Evolutionary conservation across 441 rosid genomes (phyloP).

Genomic region (Geranium incanum): DNA sequence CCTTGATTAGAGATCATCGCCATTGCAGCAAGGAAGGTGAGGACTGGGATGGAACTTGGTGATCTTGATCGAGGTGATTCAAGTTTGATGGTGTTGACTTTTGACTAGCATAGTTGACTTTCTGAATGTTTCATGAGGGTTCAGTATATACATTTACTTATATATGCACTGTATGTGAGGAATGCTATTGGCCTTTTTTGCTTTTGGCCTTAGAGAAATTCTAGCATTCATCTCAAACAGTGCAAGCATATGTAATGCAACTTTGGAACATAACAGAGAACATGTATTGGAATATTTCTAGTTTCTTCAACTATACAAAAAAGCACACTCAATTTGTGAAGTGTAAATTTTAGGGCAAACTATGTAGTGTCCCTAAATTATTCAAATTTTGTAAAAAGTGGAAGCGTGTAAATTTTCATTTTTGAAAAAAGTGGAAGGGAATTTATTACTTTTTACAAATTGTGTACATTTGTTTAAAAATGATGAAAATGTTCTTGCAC

Average conservation of each 20-base stretch:
- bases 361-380: too few species aligned
- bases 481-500: too few species aligned
- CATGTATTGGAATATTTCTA: background rate
- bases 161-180: background rate
- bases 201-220: background rate
- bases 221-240: background rate
- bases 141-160: background rate
- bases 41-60: too few species aligned
- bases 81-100: background rate
- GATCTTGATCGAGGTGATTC: background rate
- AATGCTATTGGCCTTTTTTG: background rate
- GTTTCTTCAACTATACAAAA: too few species aligned
- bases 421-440: too few species aligned
- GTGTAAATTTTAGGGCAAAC: too few species aligned
- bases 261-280: background rate
- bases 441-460: too few species aligned
- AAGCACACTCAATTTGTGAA: too few species aligned
- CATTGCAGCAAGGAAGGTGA: slow-evolving; percentile 13
- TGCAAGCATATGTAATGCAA: background rate
- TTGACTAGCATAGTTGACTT: background rate
- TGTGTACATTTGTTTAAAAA: too few species aligned
- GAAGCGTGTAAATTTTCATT: too few species aligned
- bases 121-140: background rate
- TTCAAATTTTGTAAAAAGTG: too few species aligned
- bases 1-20: slow-evolving; percentile 29